Evolutionary conservation across 441 rosid species (phyloP), one percentile per base, ranked within the genome.

Genomic region (Lepidium campestre): DNA sequence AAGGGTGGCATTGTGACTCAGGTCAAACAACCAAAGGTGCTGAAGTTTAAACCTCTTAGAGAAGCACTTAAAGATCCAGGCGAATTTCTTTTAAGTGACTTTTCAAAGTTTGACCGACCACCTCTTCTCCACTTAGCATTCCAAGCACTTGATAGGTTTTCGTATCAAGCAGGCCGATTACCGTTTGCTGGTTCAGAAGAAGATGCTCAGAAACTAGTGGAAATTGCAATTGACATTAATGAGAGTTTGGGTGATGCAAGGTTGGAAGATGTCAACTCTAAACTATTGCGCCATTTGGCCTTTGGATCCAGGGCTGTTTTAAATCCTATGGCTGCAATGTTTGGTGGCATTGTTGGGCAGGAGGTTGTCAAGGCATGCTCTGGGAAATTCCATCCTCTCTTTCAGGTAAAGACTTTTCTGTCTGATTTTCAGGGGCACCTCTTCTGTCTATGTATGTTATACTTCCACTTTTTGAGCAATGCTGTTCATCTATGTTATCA

Each of bases 351-450:
- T 71, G 97, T 91, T 53, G 99, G 99, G 39, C 97, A 91, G 73
- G 99, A 94, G 70, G 96, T 87, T 70, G 88, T 91, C 44, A 94
- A 94, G 76, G 99, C 99, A n/a, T 94, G 99, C 80, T 87, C 99
- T 53, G 97, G 96, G 62, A 93, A 93, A 68, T 93, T 91, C 65
- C 97, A 93, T 80, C 99, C 99, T 14, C 83, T 93, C 53, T 86
- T 79, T 71, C 99, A 93, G 96, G 97, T 91, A 62, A 37, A 67
- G 22, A 34, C 22, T 39, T 50, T 35, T 53, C 50, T 39, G 65
- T 63, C 44, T 36, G 35, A 34, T 3, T 58, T 34, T 62, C 2
- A 14, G 37, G 20, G 40, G 57, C 29, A 37, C 63, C 23, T 70
- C 48, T 50, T 53, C 29, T 13, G 27, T 62, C 49, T 31, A 40